phyloP scores from a whole-genome alignment of 2,329 filamentous ascomycete genomes.

The Neofusicoccum laricinum region DNA sequence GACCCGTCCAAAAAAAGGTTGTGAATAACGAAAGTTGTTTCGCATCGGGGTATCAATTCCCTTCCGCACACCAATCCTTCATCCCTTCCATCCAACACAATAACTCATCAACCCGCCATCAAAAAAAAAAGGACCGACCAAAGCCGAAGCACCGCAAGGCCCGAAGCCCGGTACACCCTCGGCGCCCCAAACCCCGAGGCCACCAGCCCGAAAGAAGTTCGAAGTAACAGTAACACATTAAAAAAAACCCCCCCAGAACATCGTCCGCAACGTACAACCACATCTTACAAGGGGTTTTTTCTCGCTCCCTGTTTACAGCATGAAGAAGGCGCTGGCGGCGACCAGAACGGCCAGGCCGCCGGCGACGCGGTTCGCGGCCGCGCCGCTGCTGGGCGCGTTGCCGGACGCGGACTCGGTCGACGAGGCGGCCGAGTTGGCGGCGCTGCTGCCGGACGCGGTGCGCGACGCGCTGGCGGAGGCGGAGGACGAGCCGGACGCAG shows the following conservation, averaged over 20 bases:
- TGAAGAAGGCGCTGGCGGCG: neutral
- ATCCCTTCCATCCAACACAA: neutral
- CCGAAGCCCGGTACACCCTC: neutral
- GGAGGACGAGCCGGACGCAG: conserved; percentile 16
- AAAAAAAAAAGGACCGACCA: neutral
- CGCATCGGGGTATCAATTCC: conserved; percentile 12
- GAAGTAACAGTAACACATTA: neutral
- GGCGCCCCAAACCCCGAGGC: neutral
- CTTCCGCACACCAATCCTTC: conserved; percentile 8
- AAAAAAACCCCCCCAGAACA: neutral
- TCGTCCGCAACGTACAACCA: neutral
- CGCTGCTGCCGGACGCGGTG: conserved; percentile 12
- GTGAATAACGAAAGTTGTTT: neutral
- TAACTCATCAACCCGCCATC: neutral
- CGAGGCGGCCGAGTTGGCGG: neutral
- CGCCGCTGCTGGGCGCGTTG: conserved; percentile 1
- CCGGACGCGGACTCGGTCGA: neutral
- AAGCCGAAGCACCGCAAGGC: too few species aligned
- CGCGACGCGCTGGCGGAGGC: conserved; percentile 24
- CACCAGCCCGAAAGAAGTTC: neutral
- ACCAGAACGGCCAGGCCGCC: neutral
- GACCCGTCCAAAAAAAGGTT: neutral
- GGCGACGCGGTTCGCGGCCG: neutral
- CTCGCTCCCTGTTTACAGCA: neutral
- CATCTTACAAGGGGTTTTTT: too few species aligned